Percentiles rank a stretch among this genome's conserved stretches.
Evolutionary conservation across 1,139 yeast species (phyloP).

Genomic region (Geotrichum cucujoidarum): DNA sequence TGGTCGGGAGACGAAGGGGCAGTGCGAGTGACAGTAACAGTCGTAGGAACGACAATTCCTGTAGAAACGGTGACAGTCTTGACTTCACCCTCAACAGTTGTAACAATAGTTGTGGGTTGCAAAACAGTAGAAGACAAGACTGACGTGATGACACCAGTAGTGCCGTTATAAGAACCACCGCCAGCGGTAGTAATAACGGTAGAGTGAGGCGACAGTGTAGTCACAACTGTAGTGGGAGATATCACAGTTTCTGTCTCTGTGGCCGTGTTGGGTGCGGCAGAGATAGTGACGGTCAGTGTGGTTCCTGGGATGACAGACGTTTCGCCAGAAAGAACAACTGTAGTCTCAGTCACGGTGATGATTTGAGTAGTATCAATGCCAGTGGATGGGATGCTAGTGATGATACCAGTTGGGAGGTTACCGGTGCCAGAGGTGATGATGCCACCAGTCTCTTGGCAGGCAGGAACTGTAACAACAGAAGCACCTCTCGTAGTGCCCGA

Average conservation of each 20-base stretch:
- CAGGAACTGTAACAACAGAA: constrained; percentile 2
- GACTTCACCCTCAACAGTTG: neutral
- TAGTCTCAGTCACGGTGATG: constrained; percentile 20
- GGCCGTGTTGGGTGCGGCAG: constrained; percentile 15
- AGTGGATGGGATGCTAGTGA: constrained; percentile 7
- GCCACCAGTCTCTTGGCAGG: neutral
- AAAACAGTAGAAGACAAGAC: neutral
- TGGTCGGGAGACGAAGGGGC: neutral
- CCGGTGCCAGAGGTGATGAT: neutral
- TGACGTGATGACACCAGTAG: constrained; percentile 2
- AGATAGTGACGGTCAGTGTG: constrained; percentile 19
- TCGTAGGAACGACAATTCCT: neutral
- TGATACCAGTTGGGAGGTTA: neutral
- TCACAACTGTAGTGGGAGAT: constrained; percentile 14
- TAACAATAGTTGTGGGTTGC: constrained; percentile 2
- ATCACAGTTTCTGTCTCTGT: constrained; percentile 10
- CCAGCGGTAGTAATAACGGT: constrained; percentile 10
- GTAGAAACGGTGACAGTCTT: neutral
- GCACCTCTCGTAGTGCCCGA: neutral
- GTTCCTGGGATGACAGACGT: constrained; percentile 16
- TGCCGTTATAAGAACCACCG: constrained; percentile 1
- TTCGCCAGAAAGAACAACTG: constrained; percentile 16
- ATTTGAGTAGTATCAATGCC: constrained; percentile 15
- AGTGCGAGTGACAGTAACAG: neutral
- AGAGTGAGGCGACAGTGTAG: constrained; percentile 6